Base-by-base conservation (phyloP, 2,329 filamentous ascomycete genomes). In the Penicillium janthinellum region DNA sequence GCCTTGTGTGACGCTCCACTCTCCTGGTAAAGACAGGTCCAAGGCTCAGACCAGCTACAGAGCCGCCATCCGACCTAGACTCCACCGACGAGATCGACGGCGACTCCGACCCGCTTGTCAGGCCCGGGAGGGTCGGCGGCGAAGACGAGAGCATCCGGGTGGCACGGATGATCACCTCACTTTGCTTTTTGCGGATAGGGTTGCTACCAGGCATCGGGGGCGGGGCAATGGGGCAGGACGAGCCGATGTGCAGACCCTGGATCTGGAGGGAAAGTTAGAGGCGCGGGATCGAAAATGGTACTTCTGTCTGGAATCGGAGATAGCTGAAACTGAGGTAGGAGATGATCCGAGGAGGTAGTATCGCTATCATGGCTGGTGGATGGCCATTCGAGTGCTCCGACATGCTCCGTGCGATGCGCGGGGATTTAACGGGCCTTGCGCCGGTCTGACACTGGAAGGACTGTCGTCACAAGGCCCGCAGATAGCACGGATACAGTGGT, bases 81-180 rank as follows among this genome's bases (percentile, higher is more conserved):
- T 73, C 68, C 39, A 74, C 59, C 22, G 75, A 77, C 28, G 66
- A 63, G 38, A 67, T 71, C 35, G 69, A 69, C 14, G 66, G 64
- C 20, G 72, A 66, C 4, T 71, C 70, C n/a, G 68, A 67, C 39
- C 70, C 69, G 51, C 67, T 71, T 10, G 73, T 73, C 31, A 77
- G 62, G 34, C 66, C 73, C 11, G 75, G 75, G 6, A 73, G 63
- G 14, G 65, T 58, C 34, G 67, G 66, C 20, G 68, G 65, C 34
- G 69, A 65, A 12, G 60, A 47, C 11, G 52, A 45, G 14, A 25
- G 41, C 39, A 55, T 59, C 22, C 55, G 54, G 56, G 62, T 60
- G 42, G 61, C 53, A 53, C 51, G 47, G 55, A 63, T 37, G 53
- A 60, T 49, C 44, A 59, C 57, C 17, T 56, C 47, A 12, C 45